Evolutionary conservation across 345 rosid species (phyloP).

Genomic region (Gossypium anomalum): DNA sequence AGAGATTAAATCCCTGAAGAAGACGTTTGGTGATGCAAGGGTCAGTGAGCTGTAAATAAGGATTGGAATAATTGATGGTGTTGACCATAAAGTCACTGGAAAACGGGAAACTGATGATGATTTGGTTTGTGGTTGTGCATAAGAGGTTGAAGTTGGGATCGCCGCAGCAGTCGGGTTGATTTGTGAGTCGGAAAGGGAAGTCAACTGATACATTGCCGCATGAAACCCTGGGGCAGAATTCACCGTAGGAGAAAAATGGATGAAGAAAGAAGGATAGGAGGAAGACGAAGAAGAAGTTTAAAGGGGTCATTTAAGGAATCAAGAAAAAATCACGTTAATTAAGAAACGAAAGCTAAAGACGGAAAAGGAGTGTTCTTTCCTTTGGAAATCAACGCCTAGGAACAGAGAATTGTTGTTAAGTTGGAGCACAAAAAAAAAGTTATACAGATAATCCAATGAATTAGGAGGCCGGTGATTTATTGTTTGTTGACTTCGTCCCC

Average conservation of each 20-base stretch:
- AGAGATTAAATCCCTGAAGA: constrained; percentile 15
- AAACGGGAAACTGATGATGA: background rate
- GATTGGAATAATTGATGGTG: background rate
- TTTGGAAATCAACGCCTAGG: background rate
- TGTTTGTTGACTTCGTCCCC: too few relatives aligned
- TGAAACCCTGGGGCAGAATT: background rate
- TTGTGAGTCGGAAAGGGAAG: background rate
- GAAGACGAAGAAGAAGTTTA: background rate
- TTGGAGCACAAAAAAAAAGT: too few relatives aligned
- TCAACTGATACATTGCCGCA: background rate
- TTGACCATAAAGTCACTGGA: constrained; percentile 9
- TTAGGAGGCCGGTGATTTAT: background rate
- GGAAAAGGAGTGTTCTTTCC: background rate
- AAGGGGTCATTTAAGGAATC: constrained; percentile 7
- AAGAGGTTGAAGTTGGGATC: constrained; percentile 21
- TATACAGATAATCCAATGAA: background rate
- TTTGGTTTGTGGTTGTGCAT: background rate
- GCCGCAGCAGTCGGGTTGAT: constrained; percentile 8
- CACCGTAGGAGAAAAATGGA: background rate
- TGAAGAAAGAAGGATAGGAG: background rate
- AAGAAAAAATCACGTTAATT: background rate
- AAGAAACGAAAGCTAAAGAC: background rate
- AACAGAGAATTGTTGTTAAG: background rate
- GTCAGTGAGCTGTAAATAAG: constrained; percentile 4
- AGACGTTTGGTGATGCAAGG: constrained; percentile 26